Percentiles rank a stretch among this genome's conserved stretches.
These are phyloP conservation scores for Furcasterigmium sp. DNA, from an alignment of 2,329 filamentous ascomycete genomes.

Conservation along the genomic window DNA sequence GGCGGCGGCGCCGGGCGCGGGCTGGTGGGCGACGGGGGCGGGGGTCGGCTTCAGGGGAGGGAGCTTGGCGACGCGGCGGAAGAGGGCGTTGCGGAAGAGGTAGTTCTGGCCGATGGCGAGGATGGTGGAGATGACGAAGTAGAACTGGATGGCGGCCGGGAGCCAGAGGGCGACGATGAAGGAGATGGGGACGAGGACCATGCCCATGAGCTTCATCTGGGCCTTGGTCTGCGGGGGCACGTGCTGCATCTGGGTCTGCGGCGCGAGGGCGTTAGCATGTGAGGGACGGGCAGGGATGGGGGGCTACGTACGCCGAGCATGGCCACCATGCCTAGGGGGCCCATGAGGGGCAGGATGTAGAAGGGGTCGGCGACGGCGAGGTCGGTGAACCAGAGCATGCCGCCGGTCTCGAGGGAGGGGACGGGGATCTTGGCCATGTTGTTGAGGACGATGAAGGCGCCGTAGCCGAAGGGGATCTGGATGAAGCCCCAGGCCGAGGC, in stretches of 20 bases:
- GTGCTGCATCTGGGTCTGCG: conserved; percentile 29
- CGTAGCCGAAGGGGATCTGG: conserved; percentile 66
- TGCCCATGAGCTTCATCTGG: conserved; percentile 36
- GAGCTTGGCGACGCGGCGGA: conserved; percentile 33
- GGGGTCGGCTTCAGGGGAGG: conserved; percentile 21
- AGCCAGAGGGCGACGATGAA: conserved; percentile 41
- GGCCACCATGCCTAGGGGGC: conserved; percentile 50
- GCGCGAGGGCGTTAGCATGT: conserved; percentile 9
- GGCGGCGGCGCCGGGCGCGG: not conserved
- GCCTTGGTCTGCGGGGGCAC: conserved; percentile 23
- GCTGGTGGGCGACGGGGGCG: conserved; percentile 24
- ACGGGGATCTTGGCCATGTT: conserved; percentile 76
- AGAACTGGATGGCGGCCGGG: conserved; percentile 43
- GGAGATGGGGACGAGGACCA: conserved; percentile 35
- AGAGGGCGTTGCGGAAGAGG: conserved; percentile 28
- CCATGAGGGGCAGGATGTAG: conserved; percentile 64
- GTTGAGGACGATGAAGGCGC: conserved; percentile 71
- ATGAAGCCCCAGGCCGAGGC: conserved; percentile 31
- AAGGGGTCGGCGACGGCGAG: conserved; percentile 72
- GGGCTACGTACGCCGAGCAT: conserved; percentile 44
- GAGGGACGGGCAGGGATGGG: not conserved
- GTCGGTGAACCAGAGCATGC: conserved; percentile 73
- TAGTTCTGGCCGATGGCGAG: conserved; percentile 25
- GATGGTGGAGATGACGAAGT: conserved; percentile 35
- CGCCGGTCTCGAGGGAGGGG: conserved; percentile 67